Conservation (phyloP, 768 basidiomycete species). For the Podaxis sp. region DNA sequence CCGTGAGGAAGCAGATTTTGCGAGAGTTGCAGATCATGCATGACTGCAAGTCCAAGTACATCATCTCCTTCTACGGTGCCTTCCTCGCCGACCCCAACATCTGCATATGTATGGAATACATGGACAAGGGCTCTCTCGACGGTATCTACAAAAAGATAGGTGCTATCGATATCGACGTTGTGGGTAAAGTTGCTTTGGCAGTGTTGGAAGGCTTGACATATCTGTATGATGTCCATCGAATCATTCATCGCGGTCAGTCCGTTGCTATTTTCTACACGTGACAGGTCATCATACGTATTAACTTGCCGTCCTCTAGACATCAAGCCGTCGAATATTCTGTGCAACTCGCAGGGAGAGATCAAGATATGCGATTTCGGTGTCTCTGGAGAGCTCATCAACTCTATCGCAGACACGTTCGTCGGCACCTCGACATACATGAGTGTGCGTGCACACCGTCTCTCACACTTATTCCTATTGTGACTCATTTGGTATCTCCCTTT, state of each 20-base stretch:
- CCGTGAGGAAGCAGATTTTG: conserved; percentile 95
- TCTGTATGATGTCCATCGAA: conserved; percentile 95
- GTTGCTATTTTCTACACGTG: neutral
- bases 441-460: conserved; percentile 51
- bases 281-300: conserved; percentile 16
- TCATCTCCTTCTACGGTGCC: conserved; percentile 97
- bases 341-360: conserved; percentile 92
- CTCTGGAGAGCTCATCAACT: conserved; percentile 97
- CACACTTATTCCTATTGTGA: conserved; percentile 16
- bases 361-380: conserved; percentile 99
- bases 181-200: conserved; percentile 91
- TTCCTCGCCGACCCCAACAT: conserved; percentile 97
- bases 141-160: conserved; percentile 96
- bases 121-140: conserved; percentile 93
- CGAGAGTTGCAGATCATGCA: conserved; percentile 99
- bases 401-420: conserved; percentile 98
- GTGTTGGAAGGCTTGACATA: conserved; percentile 96
- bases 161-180: conserved; percentile 88
- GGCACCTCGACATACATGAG: conserved; percentile 99
- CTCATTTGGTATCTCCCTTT: conserved; percentile 18
- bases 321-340: conserved; percentile 97
- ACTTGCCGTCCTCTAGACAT: conserved; percentile 64
- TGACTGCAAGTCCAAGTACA: conserved; percentile 90
- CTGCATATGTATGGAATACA: conserved; percentile 97
- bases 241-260: conserved; percentile 94